Evolutionary conservation across 106 monocot species (phyloP).

Genomic region (Xerophyta viscosa): DNA sequence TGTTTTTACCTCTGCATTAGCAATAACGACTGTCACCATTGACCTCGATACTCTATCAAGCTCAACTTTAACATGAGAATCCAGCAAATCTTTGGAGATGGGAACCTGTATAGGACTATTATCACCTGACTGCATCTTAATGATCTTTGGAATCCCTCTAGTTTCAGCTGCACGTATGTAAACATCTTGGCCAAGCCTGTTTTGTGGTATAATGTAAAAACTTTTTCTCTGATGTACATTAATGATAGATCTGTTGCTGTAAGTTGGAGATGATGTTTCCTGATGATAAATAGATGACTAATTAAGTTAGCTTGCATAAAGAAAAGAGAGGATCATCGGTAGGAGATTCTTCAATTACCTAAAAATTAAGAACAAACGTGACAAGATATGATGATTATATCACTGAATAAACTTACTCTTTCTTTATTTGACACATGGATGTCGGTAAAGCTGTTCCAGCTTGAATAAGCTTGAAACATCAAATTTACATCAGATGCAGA

Average conservation of each 20-base stretch:
- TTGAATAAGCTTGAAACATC: slow-evolving; percentile 91
- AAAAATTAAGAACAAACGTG: too few relatives aligned
- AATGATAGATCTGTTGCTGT: slow-evolving; percentile 38
- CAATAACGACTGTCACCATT: slow-evolving; percentile 64
- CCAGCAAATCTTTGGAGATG: slow-evolving; percentile 60
- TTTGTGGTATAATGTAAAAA: slow-evolving; percentile 79
- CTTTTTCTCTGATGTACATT: slow-evolving; percentile 58
- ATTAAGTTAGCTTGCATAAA: too few relatives aligned
- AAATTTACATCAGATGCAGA: slow-evolving; percentile 81
- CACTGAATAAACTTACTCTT: slow-evolving; percentile 48
- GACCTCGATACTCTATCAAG: slow-evolving; percentile 28
- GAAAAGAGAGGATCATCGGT: neutral
- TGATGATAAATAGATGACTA: slow-evolving; percentile 19
- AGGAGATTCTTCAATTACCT: too few relatives aligned
- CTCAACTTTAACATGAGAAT: slow-evolving; percentile 57
- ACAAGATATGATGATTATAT: too few relatives aligned
- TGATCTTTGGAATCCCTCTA: slow-evolving; percentile 38
- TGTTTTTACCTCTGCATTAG: slow-evolving; percentile 65
- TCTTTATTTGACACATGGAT: slow-evolving; percentile 40
- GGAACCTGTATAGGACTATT: slow-evolving; percentile 71
- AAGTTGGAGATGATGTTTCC: slow-evolving; percentile 34
- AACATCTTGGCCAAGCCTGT: slow-evolving; percentile 89
- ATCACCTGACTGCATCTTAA: slow-evolving; percentile 86
- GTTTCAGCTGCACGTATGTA: slow-evolving; percentile 52
- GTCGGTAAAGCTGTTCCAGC: slow-evolving; percentile 76